Base-by-base conservation (phyloP, 2,329 filamentous ascomycete species). In the Sclerotinia minor region DNA sequence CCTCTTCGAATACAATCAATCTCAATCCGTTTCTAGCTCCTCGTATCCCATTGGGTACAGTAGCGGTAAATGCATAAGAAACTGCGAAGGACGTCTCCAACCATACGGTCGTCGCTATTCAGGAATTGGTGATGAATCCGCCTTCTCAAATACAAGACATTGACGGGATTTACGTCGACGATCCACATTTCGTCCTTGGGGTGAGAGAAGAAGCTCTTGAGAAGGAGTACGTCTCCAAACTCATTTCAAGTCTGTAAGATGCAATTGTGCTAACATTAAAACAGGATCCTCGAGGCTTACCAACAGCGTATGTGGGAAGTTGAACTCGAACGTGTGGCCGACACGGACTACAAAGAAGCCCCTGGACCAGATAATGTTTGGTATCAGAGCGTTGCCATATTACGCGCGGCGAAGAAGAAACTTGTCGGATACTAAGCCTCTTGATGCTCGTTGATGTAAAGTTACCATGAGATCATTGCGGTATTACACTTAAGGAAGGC, bases 171-270 rank as follows among this genome's bases (percentile, higher is more conserved):
- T 32, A 61, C n/a, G 61, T 73, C n/a, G 68, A 69, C 5, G 72
- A 74, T 65, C 73, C 73, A 5, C 54, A 71, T 57, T 75, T 75
- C 32, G 72, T 74, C 2, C 65, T 74, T 13, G 71, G 72, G 8
- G 60, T 74, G 19, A 45, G 66, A 7, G 55, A 65, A 61, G 70
- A 69, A 32, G 71, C 71, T 47, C 41, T 61, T 9, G 67, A 72
- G 38, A 45, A 32, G 49, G 72, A 73, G 72, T 73, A 73, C 55
- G 65, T 65, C 24, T 44, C 4, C 45, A 3, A 35, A 53, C 15
- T 61, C 21, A n/a, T 45, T 35, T 45, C n/a, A 4, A 1, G 32
- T 41, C 26, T 5, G 9, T 21, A 2, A 15, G 32, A 21, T 2
- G 21, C 15, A 61, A 44, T 38, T 45, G 13, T 49, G 52, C 65